phyloP scores from a whole-genome alignment of 2,329 filamentous ascomycete species.

The Escovopsis sp. region DNA sequence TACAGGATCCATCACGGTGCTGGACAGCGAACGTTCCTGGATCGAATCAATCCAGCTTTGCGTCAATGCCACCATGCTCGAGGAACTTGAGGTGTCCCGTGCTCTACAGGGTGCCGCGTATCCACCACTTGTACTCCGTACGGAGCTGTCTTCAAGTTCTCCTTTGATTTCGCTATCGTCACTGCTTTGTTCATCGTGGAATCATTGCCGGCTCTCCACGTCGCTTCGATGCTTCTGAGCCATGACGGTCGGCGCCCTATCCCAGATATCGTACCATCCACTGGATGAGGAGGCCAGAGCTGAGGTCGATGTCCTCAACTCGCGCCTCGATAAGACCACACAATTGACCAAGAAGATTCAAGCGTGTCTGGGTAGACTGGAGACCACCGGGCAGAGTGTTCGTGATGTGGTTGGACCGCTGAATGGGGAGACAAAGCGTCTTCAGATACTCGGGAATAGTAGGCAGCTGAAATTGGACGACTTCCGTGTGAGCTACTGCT shows the following conservation, averaged over 20 bases:
- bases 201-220: too few relatives aligned
- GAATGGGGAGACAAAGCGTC: constrained; percentile 76
- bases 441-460: constrained; percentile 80
- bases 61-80: too few relatives aligned
- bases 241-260: constrained; percentile 35
- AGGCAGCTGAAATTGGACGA: constrained; percentile 16
- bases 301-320: constrained; percentile 57
- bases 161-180: too few relatives aligned
- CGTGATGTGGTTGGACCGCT: constrained; percentile 86
- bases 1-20: too few relatives aligned
- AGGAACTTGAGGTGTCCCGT: too few relatives aligned
- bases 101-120: too few relatives aligned
- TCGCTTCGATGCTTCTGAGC: background rate
- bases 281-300: constrained; percentile 54
- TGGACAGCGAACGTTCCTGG: too few relatives aligned
- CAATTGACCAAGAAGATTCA: constrained; percentile 93
- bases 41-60: too few relatives aligned
- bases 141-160: too few relatives aligned
- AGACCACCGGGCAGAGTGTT: constrained; percentile 79
- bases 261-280: constrained; percentile 30
- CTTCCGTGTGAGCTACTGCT: constrained; percentile 3
- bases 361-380: constrained; percentile 67
- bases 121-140: too few relatives aligned
- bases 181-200: too few relatives aligned
- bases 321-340: constrained; percentile 76